Percentiles rank a stretch among this genome's conserved stretches.
phyloP scores from a whole-genome alignment of 495 filamentous ascomycete genomes.

The Penicillium daleae region DNA sequence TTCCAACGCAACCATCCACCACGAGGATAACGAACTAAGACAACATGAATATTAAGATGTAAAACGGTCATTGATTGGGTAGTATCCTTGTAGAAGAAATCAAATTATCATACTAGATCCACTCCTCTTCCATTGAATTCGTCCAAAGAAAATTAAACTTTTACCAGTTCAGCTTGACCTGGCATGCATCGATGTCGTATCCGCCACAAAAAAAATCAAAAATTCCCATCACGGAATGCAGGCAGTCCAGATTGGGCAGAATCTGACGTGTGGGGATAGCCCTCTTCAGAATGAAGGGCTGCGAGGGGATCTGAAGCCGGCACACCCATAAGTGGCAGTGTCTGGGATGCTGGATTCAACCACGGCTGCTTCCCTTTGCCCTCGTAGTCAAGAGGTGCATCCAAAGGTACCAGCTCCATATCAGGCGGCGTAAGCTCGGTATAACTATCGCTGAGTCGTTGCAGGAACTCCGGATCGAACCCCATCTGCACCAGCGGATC shows the following conservation, averaged over 20 bases:
- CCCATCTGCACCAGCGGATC: conserved; percentile 49
- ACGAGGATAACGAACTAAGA: conserved; percentile 18
- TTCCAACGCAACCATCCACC: conserved; percentile 27
- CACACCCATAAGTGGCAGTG: conserved; percentile 20
- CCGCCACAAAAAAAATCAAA: conserved; percentile 16
- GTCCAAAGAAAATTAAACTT: conserved; percentile 10
- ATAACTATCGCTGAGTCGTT: conserved; percentile 43
- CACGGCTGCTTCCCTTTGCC: conserved; percentile 24
- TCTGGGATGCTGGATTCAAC: conserved; percentile 18
- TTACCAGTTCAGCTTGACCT: conserved; percentile 10
- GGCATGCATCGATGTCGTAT: conserved; percentile 11
- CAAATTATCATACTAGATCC: conserved; percentile 9
- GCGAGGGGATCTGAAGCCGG: conserved; percentile 21
- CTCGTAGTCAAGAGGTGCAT: conserved; percentile 14
- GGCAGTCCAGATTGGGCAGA: conserved; percentile 22
- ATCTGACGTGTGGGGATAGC: conserved; percentile 26
- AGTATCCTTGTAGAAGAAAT: conserved; percentile 4
- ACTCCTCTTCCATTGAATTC: conserved; percentile 6
- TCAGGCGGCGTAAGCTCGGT: conserved; percentile 34
- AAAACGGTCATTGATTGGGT: conserved; percentile 19
- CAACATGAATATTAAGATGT: neutral
- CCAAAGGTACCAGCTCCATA: conserved; percentile 30
- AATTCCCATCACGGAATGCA: conserved; percentile 20
- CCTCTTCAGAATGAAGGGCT: conserved; percentile 22
- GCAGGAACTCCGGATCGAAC: conserved; percentile 48